Conservation (phyloP, 345 rosid genomes). For the Salix suchowensis region DNA sequence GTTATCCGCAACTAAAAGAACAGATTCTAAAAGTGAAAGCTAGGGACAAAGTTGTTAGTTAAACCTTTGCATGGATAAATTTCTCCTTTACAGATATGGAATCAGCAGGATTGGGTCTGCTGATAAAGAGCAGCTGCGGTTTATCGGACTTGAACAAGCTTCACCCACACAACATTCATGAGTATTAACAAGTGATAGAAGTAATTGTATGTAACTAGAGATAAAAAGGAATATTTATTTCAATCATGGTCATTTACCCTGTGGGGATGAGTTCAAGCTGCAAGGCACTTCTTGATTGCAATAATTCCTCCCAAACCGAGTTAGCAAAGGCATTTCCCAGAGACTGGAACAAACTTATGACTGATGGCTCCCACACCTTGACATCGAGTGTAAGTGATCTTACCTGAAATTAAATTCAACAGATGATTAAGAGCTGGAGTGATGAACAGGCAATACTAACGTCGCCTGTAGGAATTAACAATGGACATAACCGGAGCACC, state of each 20-base stretch:
- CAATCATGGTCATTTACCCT: conserved; percentile 41
- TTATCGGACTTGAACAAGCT: conserved; percentile 57
- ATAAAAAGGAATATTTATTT: conserved; percentile 4
- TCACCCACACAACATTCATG: conserved; percentile 26
- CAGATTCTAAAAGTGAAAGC: conserved; percentile 15
- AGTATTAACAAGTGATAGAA: conserved; percentile 22
- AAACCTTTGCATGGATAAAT: conserved; percentile 94
- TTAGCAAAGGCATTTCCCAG: conserved; percentile 86
- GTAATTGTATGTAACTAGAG: background rate
- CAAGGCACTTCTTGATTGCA: conserved; percentile 74
- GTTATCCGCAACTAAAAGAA: background rate
- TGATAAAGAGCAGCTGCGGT: conserved; percentile 46
- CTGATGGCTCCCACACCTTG: conserved; percentile 97
- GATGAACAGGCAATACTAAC: background rate
- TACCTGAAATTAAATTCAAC: conserved; percentile 51
- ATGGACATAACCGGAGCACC: background rate
- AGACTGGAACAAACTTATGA: conserved; percentile 90
- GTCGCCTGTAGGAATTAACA: background rate
- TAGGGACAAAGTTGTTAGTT: background rate
- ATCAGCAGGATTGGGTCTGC: conserved; percentile 71
- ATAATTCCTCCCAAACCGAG: conserved; percentile 95
- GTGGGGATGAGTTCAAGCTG: conserved; percentile 56
- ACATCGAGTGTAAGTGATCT: conserved; percentile 98
- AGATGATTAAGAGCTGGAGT: conserved; percentile 4
- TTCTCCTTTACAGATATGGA: conserved; percentile 87